These are phyloP conservation scores for Phytophthora cryptogea DNA, from an alignment of 352 stramenopile species.

Conservation along the genomic window DNA sequence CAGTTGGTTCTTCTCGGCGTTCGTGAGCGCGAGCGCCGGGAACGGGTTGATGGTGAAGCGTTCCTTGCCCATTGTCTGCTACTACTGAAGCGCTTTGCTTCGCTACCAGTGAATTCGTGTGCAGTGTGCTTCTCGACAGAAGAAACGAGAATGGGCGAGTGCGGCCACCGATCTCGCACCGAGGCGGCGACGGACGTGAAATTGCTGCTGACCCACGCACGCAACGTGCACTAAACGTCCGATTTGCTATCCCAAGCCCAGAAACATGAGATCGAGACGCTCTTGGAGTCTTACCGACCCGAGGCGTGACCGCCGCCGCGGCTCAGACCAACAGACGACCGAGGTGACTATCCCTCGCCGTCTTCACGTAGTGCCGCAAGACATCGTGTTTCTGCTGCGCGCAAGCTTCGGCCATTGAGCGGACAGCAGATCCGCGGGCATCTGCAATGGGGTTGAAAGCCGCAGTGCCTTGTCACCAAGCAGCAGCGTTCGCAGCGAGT, in stretches of 20 bases:
- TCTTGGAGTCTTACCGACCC: neutral
- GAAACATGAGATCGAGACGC: slow-evolving; percentile 21
- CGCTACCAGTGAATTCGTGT: slow-evolving; percentile 5
- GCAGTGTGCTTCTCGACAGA: slow-evolving; percentile 10
- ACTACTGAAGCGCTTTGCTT: neutral
- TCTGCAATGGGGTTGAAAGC: neutral
- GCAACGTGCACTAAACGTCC: slow-evolving; percentile 25
- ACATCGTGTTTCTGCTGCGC: slow-evolving; percentile 31
- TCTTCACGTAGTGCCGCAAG: slow-evolving; percentile 31
- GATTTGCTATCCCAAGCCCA: slow-evolving; percentile 30
- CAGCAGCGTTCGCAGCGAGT: neutral
- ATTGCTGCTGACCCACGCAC: slow-evolving; percentile 21
- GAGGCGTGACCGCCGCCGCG: slow-evolving; percentile 18
- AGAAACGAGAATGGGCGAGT: slow-evolving; percentile 28
- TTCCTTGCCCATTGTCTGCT: slow-evolving; percentile 29
- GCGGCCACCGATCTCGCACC: slow-evolving; percentile 5
- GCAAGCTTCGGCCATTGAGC: slow-evolving; percentile 15
- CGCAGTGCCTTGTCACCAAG: slow-evolving; percentile 6
- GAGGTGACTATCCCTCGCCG: slow-evolving; percentile 23
- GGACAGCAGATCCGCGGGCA: slow-evolving; percentile 15
- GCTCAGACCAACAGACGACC: slow-evolving; percentile 21
- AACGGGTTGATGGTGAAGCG: slow-evolving; percentile 48
- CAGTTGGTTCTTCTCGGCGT: slow-evolving; percentile 41
- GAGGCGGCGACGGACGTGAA: slow-evolving; percentile 6
- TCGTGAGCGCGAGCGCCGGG: slow-evolving; percentile 36